Base-by-base conservation (phyloP, 306 rosid genomes). In the Prunus mongolica region DNA sequence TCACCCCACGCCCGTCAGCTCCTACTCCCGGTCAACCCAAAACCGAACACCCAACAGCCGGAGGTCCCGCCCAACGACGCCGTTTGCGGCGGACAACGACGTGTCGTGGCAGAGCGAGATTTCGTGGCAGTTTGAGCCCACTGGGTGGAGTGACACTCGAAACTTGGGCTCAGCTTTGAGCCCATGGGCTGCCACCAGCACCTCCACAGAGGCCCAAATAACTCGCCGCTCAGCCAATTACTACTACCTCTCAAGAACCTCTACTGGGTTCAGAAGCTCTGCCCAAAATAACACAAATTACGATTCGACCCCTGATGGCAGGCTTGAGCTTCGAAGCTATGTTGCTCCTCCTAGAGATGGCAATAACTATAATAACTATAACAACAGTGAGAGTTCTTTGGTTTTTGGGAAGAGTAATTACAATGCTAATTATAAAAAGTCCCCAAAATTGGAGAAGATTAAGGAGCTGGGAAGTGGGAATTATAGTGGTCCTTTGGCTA, bases 61-160 rank as follows among this genome's bases (percentile, higher is more conserved):
- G 80, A 58, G 73, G 60, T 73, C 72, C 12, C 81, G 38, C 60
- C 98, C 95, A 5, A 16, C 85, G 3, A 83, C 94, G 6, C 91
- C 97, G 19, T 88, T 91, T 44, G 91, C 93, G 7, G 65, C 96
- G 10, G 93, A 94, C 32, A 74, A 83, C 3, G 95, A 90, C 34
- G 76, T n/a, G 67, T 91, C 97, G 22, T 90, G 96, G 98, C 88
- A 86, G 70, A 82, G 80, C 11, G 95, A 90, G 81, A 78, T 94
- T 74, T 94, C 96, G 4, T 94, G 98, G 97, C 89, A 90, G 55
- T 86, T 89, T 49, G 85, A 87, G 85, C 85, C 98, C 22, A 79
- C 74, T 0, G 91, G 95, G 11, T 86, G 82, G 90, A 81, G 56
- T 0, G 92, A 84, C 16, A 60, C 74, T 52, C 86, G 81, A 65